Evolutionary conservation across 495 filamentous ascomycete species (phyloP), one percentile per base, ranked within the genome.

Genomic region (Penicillium psychrofluorescens): DNA sequence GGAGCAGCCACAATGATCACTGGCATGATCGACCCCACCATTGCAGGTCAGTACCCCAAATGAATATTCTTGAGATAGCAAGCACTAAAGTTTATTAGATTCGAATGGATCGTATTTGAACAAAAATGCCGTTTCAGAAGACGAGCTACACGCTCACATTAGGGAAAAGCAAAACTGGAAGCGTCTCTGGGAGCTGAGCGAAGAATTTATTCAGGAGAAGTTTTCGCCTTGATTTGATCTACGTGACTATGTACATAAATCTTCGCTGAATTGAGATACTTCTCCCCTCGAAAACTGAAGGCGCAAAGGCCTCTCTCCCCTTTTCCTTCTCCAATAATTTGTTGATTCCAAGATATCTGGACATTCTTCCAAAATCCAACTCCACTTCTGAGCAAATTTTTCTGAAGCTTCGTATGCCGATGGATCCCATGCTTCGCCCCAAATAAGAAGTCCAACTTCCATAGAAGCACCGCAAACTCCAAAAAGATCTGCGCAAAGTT

Each of bases 361-460:
- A 45, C 46, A 59, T 0, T 49, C 45, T 6, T 39, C 39, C 0
- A 46, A 30, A n/a, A 56, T 27, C 53, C 53, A 54, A 13, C 31
- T 34, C 50, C 49, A 59, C 28, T 59, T 59, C n/a, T 11, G 35
- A 0, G 48, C 29, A 1, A 54, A 31, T 7, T 2, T 14, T 29
- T 51, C 56, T 6, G 56, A 51, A n/a, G 46, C 15, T 38, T 59
- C 56, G 31, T 56, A 59, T 7, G 53, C 56, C 6, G 7, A 15
- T 1, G 56, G 56, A 41, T 59, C 50, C 56, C 53, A 59, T 1
- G 56, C 11, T 8, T 59, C 53, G 8, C 56, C 56, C 56, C 56
- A 59, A 14, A 56, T 32, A 13, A 53, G 13, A 27, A 59, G 15
- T 10, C 56, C 56, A 14, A 44, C 37, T 14, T 49, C 29, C 1